A percentile compares a stretch with the other conserved stretches of the same genome.
These are phyloP conservation scores for Xanthoceras sorbifolium DNA, from an alignment of 345 rosid species.

Conservation along the genomic window DNA sequence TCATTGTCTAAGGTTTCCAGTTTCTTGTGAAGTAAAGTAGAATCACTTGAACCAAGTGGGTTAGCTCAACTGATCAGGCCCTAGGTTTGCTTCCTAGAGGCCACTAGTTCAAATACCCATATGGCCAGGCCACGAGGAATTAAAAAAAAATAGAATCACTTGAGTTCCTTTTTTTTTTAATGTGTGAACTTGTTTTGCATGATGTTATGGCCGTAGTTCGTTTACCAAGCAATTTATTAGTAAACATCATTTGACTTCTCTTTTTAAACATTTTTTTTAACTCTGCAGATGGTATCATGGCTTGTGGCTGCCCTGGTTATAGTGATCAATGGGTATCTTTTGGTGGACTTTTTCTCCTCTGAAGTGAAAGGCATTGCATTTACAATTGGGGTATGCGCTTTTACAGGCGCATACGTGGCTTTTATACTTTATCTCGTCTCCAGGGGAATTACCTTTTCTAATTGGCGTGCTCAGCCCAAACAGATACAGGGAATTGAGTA, in stretches of 20 bases:
- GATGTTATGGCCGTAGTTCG: neutral
- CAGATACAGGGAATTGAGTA: slow-evolving; percentile 29
- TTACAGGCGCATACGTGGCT: slow-evolving; percentile 57
- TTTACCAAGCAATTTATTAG: neutral
- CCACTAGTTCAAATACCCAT: no score
- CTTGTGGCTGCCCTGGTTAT: slow-evolving; percentile 82
- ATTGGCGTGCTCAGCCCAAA: slow-evolving; percentile 39
- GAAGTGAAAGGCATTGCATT: slow-evolving; percentile 57
- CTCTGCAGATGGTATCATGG: slow-evolving; percentile 71
- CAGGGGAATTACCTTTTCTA: slow-evolving; percentile 39
- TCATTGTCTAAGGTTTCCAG: neutral
- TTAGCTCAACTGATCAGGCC: no score
- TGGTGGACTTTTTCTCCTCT: slow-evolving; percentile 66
- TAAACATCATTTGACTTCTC: neutral
- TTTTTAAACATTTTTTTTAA: neutral
- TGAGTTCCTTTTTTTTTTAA: no score
- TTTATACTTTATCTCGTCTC: slow-evolving; percentile 73
- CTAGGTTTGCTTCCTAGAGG: no score
- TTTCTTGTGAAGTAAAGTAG: neutral
- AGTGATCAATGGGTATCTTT: slow-evolving; percentile 79
- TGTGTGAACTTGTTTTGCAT: neutral
- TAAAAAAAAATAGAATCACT: no score
- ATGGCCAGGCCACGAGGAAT: no score
- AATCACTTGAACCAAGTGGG: no score
- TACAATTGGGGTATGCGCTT: slow-evolving; percentile 34